Base-by-base conservation (phyloP, 306 rosid species). In the Inga leiocalycina region DNA sequence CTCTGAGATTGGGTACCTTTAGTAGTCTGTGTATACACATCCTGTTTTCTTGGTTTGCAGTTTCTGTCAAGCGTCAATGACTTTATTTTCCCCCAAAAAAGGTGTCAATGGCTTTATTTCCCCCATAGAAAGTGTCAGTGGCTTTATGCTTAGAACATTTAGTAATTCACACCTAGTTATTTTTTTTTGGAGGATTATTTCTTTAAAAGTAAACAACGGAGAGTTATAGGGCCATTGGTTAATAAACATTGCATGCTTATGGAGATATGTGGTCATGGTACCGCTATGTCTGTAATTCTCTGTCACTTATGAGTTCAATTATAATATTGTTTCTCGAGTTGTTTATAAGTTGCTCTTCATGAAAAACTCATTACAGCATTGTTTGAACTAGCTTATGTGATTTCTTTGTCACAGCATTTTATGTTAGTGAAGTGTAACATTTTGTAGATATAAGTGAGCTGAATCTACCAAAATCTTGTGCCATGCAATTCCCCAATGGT, bases 401-500 rank as follows among this genome's bases (percentile, higher is more conserved):
- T 71, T 69, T 43, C 22, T 32, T 82, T 44, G 32, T 85, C 19
- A 8, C 76, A 24, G 19, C 43, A 81, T 49, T 82, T 77, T 78
- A 67, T 84, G 19, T 86, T 39, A 19, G 7, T 6, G 78, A 65
- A 22, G 41, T 85, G 56, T 87, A 75, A 77, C 65, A 30, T 83
- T 70, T 78, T 90, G 88, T 94, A 97, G 99, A 97, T 85, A 97
- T 97, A 61, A 87, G 91, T 80, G 99, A 97, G 93, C 90, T 97
- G 90, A 97, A 89, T 88, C 94, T 94, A 39, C 97, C 99, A 49
- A 90, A 91, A 77, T 89, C 99, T 20, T 97, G 99, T 68, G 37
- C 66, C 79, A 92, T 94, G 45, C 82, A 85, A 76, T 97, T 97
- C 88, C 97, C 98, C 71, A 94, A 92, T 84, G 97, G 99, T 83